Conservation (phyloP, 441 rosid genomes). For the Adansonia madagascariensis region DNA sequence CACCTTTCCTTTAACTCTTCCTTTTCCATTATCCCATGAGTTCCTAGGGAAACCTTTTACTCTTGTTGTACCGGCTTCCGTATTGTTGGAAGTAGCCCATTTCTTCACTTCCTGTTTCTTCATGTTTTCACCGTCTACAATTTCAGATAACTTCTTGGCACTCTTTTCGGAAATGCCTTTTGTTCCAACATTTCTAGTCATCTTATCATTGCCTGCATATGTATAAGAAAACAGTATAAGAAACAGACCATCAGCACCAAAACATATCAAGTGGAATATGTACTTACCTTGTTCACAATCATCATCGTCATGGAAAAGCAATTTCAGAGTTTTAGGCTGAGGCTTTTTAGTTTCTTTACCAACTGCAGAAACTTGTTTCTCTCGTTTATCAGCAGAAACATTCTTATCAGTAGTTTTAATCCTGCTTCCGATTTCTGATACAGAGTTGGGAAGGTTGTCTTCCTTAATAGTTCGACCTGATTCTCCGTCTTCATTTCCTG, state of each 20-base stretch:
- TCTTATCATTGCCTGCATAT: constrained; percentile 49
- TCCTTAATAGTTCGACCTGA: constrained; percentile 28
- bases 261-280: constrained; percentile 8
- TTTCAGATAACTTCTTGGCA: constrained; percentile 33
- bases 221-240: constrained; percentile 11
- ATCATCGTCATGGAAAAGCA: constrained; percentile 32
- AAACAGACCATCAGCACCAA: constrained; percentile 11
- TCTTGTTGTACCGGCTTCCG: constrained; percentile 40
- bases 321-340: constrained; percentile 40
- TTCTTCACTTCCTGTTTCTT: constrained; percentile 50
- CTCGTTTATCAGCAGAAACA: neutral
- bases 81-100: constrained; percentile 27
- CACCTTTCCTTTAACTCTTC: constrained; percentile 63
- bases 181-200: constrained; percentile 30
- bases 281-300: constrained; percentile 37
- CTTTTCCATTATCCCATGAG: constrained; percentile 43
- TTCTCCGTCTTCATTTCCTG: constrained; percentile 32
- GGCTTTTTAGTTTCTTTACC: constrained; percentile 36
- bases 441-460: constrained; percentile 16
- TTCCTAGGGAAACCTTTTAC: constrained; percentile 35
- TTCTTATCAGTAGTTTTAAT: constrained; percentile 32
- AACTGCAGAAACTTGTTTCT: constrained; percentile 16
- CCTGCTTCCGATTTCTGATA: constrained; percentile 20
- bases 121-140: constrained; percentile 38
- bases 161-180: constrained; percentile 48